Conservation (phyloP, 2,329 filamentous ascomycete species). For the Leptographium procerum region DNA sequence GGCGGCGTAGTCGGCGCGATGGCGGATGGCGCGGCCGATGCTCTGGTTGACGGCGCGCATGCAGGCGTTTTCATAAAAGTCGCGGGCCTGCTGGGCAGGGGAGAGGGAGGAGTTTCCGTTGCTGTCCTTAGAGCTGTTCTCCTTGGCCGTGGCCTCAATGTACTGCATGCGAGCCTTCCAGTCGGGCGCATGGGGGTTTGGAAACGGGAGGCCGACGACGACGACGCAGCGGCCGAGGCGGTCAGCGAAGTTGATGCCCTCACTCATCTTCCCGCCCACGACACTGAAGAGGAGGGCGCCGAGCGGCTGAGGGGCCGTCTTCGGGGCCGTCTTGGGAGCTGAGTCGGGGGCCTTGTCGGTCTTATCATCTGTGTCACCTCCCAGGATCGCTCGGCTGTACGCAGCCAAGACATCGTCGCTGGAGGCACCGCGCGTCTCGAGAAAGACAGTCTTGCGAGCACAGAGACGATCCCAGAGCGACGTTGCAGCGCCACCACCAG, state of each 20-base stretch:
- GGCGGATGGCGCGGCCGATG: slow-evolving; percentile 83
- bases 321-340: neutral
- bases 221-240: slow-evolving; percentile 77
- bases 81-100: slow-evolving; percentile 43
- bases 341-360: neutral
- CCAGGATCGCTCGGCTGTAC: slow-evolving; percentile 59
- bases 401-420: slow-evolving; percentile 61
- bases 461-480: slow-evolving; percentile 48
- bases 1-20: slow-evolving; percentile 77
- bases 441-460: slow-evolving; percentile 51
- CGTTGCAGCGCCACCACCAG: slow-evolving; percentile 9
- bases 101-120: slow-evolving; percentile 3
- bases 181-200: slow-evolving; percentile 77
- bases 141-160: slow-evolving; percentile 42
- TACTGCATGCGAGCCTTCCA: slow-evolving; percentile 91
- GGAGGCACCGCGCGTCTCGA: slow-evolving; percentile 40
- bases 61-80: slow-evolving; percentile 88
- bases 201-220: slow-evolving; percentile 86
- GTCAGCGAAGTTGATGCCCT: slow-evolving; percentile 98
- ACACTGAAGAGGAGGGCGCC: slow-evolving; percentile 72
- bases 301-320: slow-evolving; percentile 5
- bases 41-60: slow-evolving; percentile 97
- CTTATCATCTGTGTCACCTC: too few species aligned
- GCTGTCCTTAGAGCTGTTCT: slow-evolving; percentile 2
- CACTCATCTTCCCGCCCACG: slow-evolving; percentile 86